A percentile compares a stretch with the other conserved stretches of the same genome.
phyloP scores from a whole-genome alignment of 768 basidiomycete species.

The Serendipita sp. region DNA sequence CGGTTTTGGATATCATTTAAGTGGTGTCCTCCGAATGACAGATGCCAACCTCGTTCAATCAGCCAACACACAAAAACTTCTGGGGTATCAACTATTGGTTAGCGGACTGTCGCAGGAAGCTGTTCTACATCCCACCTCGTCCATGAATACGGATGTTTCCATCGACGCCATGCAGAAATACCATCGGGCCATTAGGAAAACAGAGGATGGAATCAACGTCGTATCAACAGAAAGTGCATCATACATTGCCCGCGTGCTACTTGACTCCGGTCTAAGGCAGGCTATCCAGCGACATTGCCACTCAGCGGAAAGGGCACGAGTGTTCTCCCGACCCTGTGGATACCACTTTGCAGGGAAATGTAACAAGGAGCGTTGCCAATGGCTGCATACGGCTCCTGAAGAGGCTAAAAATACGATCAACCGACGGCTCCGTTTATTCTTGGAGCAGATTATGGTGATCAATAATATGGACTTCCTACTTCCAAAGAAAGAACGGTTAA shows the following conservation, averaged over 20 bases:
- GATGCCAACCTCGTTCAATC: neutral
- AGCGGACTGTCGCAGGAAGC: neutral
- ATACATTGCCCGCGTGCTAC: neutral
- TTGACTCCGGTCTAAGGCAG: neutral
- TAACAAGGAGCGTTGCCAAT: neutral
- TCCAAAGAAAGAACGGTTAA: neutral
- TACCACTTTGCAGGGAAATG: neutral
- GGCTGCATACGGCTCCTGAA: neutral
- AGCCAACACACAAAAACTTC: neutral
- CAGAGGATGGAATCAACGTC: neutral
- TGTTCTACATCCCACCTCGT: neutral
- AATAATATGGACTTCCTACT: neutral
- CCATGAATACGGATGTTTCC: neutral
- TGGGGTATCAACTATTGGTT: neutral
- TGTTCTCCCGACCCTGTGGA: neutral
- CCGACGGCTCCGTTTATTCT: neutral
- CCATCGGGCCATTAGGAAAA: neutral
- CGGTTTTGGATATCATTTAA: neutral
- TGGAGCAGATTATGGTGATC: neutral
- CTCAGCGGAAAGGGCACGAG: neutral
- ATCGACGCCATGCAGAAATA: too few species aligned
- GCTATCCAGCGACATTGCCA: neutral
- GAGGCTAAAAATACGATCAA: neutral
- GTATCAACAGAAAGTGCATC: neutral
- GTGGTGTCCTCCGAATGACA: neutral